phyloP scores from a whole-genome alignment of 2,329 filamentous ascomycete genomes.

The Sclerotinia glacialis region DNA sequence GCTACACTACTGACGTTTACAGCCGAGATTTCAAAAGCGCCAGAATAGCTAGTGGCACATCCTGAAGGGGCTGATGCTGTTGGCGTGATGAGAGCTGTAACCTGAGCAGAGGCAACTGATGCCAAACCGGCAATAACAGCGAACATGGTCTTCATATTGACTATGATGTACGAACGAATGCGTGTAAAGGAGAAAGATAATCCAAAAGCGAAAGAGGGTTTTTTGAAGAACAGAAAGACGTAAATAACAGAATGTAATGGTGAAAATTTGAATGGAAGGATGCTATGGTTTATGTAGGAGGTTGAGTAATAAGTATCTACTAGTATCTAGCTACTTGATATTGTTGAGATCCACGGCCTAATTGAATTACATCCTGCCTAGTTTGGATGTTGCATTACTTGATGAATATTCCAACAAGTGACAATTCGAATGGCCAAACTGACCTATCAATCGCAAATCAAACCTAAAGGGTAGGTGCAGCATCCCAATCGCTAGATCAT shows the following conservation, averaged over 20 bases:
- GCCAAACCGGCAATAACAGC: slow-evolving; percentile 44
- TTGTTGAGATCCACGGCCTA: not conserved
- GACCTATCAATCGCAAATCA: not conserved
- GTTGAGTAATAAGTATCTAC: not conserved
- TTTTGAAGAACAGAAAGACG: not conserved
- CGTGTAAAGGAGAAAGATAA: not conserved
- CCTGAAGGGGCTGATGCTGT: slow-evolving; percentile 48
- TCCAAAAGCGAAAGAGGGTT: not conserved
- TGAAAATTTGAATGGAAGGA: slow-evolving; percentile 5
- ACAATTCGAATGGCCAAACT: not conserved
- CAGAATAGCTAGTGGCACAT: slow-evolving; percentile 51
- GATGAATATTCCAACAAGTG: not conserved
- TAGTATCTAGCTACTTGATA: not conserved
- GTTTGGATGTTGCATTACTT: not conserved
- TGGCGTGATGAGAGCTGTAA: slow-evolving; percentile 50
- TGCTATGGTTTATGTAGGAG: slow-evolving; percentile 1
- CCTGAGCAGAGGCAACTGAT: slow-evolving; percentile 42
- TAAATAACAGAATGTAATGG: not conserved
- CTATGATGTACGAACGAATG: not conserved
- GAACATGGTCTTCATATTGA: slow-evolving; percentile 37
- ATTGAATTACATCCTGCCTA: not conserved
- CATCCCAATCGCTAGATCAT: slow-evolving; percentile 1
- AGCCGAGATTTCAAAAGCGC: slow-evolving; percentile 59
- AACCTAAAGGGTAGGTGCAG: not conserved
- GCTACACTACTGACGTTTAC: slow-evolving; percentile 36